Base-by-base conservation (phyloP, 1,284 basidiomycete genomes). In the Rhodotorula sp. region DNA sequence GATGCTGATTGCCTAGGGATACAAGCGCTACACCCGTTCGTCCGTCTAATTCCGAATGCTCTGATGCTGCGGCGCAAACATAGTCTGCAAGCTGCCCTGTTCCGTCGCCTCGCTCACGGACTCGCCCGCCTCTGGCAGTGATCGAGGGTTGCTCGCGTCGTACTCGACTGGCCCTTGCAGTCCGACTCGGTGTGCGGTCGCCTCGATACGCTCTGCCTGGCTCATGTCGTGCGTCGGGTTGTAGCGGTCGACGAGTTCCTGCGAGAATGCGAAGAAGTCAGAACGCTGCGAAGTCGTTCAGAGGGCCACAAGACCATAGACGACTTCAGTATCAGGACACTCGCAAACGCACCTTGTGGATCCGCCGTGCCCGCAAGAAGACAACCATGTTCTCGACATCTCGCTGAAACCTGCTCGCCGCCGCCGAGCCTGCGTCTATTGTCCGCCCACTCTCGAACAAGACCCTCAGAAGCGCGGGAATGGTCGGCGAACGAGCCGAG, bases 241-340 rank as follows among this genome's bases (percentile, higher is more conserved):
- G 65, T 75, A 75, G 27, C 74, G 68, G 29, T 75, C 74, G 32
- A 75, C 63, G 29, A 75, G 63, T n/a, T 59, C 71, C 72, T 75
- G 57, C 24, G 29, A 4, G 57, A 34, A n/a, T 7, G 20, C 0
- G 46, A 24, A 13, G 9, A 11, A 8, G 30, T 47, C 46, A 27
- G 4, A 20, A n/a, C n/a, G n/a, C 9, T 20, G 34, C 27, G 20
- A 5, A 48, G 47, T 30, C 57, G 52, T 10, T 4, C 29, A 9
- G 9, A 15, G 17, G n/a, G 15, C 34, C 20, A 27, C 30, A 8
- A 44, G 22, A 32, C 2, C 46, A 10, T 32, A 32, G 36, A 22
- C 4, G 10, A 8, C 55, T 2, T 44, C 39, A 6, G 7, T 10
- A 47, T 17, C 9, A 27, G 5, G 36, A 10, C 22, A 34, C 36